Evolutionary conservation across 371 early-diverging fungal species (phyloP), one percentile per base, ranked within the genome.

Genomic region (Fennellomyces sp.): DNA sequence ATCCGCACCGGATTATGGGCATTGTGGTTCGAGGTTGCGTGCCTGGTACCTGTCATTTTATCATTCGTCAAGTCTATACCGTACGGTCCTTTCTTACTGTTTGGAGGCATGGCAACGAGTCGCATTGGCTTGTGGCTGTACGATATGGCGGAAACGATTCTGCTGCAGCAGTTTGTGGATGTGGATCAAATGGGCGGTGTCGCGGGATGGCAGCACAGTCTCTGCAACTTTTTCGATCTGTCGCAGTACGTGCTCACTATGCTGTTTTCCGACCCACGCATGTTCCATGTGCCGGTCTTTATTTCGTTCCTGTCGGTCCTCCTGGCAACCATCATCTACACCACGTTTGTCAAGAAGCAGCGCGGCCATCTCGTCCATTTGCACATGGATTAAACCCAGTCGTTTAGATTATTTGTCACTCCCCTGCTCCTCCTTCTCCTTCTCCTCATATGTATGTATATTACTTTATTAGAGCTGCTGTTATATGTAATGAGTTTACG

Each of bases 151-250:
- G 45, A 45, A 45, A 45, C 45, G 23, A 45, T 45, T 23, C 23
- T 45, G n/a, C 11, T 45, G n/a, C 45, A 45, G n/a, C 45, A 45
- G 21, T 45, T 21, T 45, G 45, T 45, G 17, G 45, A 45, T 5
- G 45, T 12, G 17, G 45, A 45, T 25, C 17, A 45, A 25, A 45
- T 45, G 8, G 45, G 45, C 23, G 45, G 45, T 4, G 23, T 45
- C 23, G 4, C 45, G 17, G 45, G 45, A 23, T 45, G 45, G 45
- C 45, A 45, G 21, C 45, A 45, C n/a, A 45, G 45, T 23, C 23
- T 45, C 11, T 45, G 45, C 21, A 45, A 21, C 21, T 45, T 45
- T 45, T 45, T 45, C 23, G 45, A 45, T 45, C n/a, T 45, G n/a
- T 45, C 45, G 5, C 45, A 45, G 23, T 45, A 45, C n/a, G 21